Evolutionary conservation across 768 basidiomycete genomes (phyloP), one percentile per base, ranked within the genome.

Genomic region (Kwoniella dendrophila): DNA sequence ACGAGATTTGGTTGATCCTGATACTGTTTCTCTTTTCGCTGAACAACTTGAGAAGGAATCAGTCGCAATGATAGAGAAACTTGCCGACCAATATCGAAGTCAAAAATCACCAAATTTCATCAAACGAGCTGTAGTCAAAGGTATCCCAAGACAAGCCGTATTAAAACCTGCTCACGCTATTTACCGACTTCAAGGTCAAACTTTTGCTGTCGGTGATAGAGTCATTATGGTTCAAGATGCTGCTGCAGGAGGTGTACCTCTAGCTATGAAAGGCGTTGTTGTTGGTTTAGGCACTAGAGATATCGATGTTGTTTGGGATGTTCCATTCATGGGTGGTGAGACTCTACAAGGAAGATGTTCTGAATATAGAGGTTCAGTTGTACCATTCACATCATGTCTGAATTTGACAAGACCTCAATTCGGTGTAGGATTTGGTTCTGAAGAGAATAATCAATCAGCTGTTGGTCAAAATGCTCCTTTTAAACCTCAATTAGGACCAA

Each of bases 221-320:
- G 94, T 97, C 36, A 89, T 88, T 18, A 96, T 95, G 90, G 92
- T 97, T 1, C 89, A 90, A 69, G 96, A 98, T 74, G 88, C 93
- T 0, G 79, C 78, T 27, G 76, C 76, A 1, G 94, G 94, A 29
- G 87, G 88, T 33, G 94, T 98, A 0, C 92, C 94, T 1, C 82
- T 98, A 14, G 86, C 87, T 0, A 88, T 87, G 53, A 97, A 95
- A 80, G 96, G 96, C 22, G 91, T 95, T 16, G 93, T 98, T 26
- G 85, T 98, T 54, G 91, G 94, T 14, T 80, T 99, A 71, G 90
- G 88, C 70, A 80, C 87, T 2, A 90, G 88, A 73, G 86, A 88
- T 3, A 89, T 98, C 85, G 96, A 98, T 77, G 89, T 98, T 24
- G 85, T 95, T 0, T 98, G 96, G 90, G 96, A 99, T 77, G 87